Percentiles rank a stretch among this genome's conserved stretches.
Conservation (phyloP, 2,329 filamentous ascomycete genomes). For the Furcasterigmium sp. region DNA sequence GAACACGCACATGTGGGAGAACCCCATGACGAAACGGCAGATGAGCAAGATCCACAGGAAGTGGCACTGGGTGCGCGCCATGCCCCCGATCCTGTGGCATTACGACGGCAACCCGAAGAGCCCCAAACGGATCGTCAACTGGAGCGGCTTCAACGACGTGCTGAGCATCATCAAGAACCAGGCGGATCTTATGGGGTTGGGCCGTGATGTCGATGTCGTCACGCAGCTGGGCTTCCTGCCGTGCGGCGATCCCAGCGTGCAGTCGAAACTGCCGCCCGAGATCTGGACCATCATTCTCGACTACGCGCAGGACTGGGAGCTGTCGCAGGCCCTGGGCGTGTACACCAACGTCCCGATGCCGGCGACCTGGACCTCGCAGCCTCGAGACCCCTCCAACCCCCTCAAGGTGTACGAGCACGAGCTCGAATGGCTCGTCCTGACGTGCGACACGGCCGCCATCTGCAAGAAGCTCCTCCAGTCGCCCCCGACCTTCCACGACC, state of each 20-base stretch:
- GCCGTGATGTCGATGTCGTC: constrained; percentile 60
- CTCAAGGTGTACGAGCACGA: constrained; percentile 69
- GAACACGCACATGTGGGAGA: constrained; percentile 85
- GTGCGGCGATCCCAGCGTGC: constrained; percentile 21
- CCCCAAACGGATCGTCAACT: constrained; percentile 50
- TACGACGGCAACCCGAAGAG: constrained; percentile 51
- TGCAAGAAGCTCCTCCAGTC: constrained; percentile 69
- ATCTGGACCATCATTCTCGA: constrained; percentile 85
- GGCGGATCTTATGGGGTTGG: constrained; percentile 68
- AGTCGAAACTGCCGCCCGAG: constrained; percentile 66
- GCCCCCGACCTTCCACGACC: constrained; percentile 61
- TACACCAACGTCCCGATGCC: constrained; percentile 74
- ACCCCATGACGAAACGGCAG: constrained; percentile 83
- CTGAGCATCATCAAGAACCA: constrained; percentile 72
- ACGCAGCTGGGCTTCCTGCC: constrained; percentile 30
- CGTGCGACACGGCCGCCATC: constrained; percentile 63
- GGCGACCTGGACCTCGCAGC: constrained; percentile 58
- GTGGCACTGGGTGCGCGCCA: constrained; percentile 81
- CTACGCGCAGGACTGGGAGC: constrained; percentile 82
- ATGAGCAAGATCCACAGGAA: constrained; percentile 76
- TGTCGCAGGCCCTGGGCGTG: constrained; percentile 74
- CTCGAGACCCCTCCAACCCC: constrained; percentile 56
- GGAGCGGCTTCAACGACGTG: constrained; percentile 66
- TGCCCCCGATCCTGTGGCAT: constrained; percentile 78
- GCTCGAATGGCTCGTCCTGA: constrained; percentile 80